Evolutionary conservation across 495 filamentous ascomycete species (phyloP).

Genomic region (Penicillium turbatum): DNA sequence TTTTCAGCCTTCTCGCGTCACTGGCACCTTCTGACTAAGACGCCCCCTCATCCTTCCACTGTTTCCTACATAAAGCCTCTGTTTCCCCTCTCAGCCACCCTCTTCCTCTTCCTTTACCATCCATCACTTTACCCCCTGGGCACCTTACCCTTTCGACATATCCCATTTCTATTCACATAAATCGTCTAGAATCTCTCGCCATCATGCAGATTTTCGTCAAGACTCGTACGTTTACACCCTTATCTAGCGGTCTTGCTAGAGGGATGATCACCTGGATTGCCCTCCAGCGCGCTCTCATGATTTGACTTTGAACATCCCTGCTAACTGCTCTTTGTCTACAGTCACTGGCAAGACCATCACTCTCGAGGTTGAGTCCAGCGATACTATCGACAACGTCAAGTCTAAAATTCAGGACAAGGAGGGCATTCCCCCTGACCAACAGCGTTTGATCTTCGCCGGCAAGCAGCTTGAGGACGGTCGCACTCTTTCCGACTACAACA

Average conservation of each 20-base stretch:
- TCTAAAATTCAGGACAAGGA: slow-evolving; percentile 99
- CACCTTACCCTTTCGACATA: background rate
- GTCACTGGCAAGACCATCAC: slow-evolving; percentile 99
- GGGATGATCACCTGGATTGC: background rate
- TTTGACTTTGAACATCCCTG: slow-evolving; percentile 5
- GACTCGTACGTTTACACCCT: slow-evolving; percentile 65
- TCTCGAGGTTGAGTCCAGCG: slow-evolving; percentile 95
- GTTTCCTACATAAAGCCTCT: slow-evolving; percentile 28
- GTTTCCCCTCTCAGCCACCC: slow-evolving; percentile 15
- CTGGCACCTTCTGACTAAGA: slow-evolving; percentile 34
- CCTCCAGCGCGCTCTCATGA: background rate
- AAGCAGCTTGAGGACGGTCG: slow-evolving; percentile 98
- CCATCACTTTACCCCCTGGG: background rate
- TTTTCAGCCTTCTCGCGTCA: slow-evolving; percentile 22
- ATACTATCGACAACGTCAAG: slow-evolving; percentile 99
- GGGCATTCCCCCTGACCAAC: slow-evolving; percentile 95
- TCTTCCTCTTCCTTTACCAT: slow-evolving; percentile 5
- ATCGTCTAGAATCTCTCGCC: slow-evolving; percentile 14
- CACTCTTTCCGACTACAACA: slow-evolving; percentile 96
- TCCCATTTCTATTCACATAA: slow-evolving; percentile 9
- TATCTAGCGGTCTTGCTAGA: slow-evolving; percentile 5
- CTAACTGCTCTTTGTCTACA: slow-evolving; percentile 20
- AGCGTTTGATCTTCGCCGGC: slow-evolving; percentile 96
- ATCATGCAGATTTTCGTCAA: slow-evolving; percentile 98
- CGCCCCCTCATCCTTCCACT: slow-evolving; percentile 30